Base-by-base conservation (phyloP, 2,329 filamentous ascomycete genomes). In the Pseudogymnoascus sp. region DNA sequence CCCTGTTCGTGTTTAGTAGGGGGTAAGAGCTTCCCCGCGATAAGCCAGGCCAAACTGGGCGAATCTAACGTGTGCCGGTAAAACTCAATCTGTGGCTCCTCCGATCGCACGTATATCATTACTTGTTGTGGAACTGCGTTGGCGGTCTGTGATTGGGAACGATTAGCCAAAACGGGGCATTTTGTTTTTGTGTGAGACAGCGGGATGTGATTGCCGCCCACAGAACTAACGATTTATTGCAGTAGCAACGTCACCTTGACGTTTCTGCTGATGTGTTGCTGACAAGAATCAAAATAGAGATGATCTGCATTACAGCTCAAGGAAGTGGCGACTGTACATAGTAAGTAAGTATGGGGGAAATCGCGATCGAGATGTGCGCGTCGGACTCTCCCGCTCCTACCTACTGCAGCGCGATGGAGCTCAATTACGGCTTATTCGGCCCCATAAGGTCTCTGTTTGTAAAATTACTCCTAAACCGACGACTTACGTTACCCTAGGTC, bases 201-300 rank as follows among this genome's bases (percentile, higher is more conserved):
- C 44, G 27, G 44, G 44, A 51, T 51, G 44, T 51, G 44, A 51
- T 51, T 33, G 27, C 44, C 44, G 27, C n/a, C 44, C 27, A 51
- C 44, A 51, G 44, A 51, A 51, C 44, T 51, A 51, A 13, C 44
- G 44, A 33, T 51, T 51, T 29, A 17, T 51, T 51, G 44, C 44
- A 51, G 44, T 48, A 13, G 2, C 44, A 31, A 15, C 44, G 44
- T 33, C 27, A 15, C 27, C 44, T 51, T 51, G 27, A 12, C 8
- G 29, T 31, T 51, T 51, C 44, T 15, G 44, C n/a, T 51, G 29
- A 33, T 31, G 8, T 15, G 44, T 51, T 27, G n/a, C 15, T 38
- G n/a, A 38, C 36, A n/a, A 38, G 15, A 38, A 38, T 38, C 36
- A n/a, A 38, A 6, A 10, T 38, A 15, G n/a, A 31, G 10, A 29